Percentiles rank a stretch among this genome's conserved stretches.
Conservation (phyloP, 345 rosid species). For the Stellera chamaejasme region DNA sequence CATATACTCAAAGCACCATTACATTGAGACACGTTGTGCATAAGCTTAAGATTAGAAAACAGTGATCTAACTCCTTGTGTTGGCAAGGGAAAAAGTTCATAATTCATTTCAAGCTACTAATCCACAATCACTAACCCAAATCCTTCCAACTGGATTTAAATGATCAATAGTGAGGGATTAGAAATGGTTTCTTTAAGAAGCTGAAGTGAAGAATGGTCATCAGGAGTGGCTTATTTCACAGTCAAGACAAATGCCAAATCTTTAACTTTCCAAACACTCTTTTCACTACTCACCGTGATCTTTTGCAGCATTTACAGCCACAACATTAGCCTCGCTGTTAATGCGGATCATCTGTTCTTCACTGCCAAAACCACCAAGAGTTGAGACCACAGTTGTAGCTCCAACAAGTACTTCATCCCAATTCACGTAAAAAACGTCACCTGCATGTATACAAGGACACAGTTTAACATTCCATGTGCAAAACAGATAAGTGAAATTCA, state of each 20-base stretch:
- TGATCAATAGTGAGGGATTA: too few relatives aligned
- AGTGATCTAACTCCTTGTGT: too few relatives aligned
- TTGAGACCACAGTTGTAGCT: slow-evolving; percentile 85
- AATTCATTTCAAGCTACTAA: too few relatives aligned
- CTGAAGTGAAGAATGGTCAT: background rate
- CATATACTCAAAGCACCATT: slow-evolving; percentile 1
- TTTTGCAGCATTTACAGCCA: slow-evolving; percentile 75
- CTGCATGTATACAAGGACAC: slow-evolving; percentile 25
- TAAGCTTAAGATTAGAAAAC: too few relatives aligned
- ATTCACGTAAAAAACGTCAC: slow-evolving; percentile 84
- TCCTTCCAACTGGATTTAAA: too few relatives aligned
- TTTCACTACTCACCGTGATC: slow-evolving; percentile 47
- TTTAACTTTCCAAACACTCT: background rate
- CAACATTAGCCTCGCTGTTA: slow-evolving; percentile 81
- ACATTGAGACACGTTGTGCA: background rate
- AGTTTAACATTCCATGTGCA: background rate
- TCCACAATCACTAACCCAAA: too few relatives aligned
- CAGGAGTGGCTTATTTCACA: too few relatives aligned
- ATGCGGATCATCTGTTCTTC: slow-evolving; percentile 91
- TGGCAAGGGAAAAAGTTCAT: too few relatives aligned
- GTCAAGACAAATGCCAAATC: too few relatives aligned
- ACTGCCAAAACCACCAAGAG: slow-evolving; percentile 86
- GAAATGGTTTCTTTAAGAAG: background rate
- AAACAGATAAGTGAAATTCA: background rate
- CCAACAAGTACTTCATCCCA: slow-evolving; percentile 96